phyloP scores from a whole-genome alignment of 1,139 yeast species.

The Yamadazyma spencermartinsiae region DNA sequence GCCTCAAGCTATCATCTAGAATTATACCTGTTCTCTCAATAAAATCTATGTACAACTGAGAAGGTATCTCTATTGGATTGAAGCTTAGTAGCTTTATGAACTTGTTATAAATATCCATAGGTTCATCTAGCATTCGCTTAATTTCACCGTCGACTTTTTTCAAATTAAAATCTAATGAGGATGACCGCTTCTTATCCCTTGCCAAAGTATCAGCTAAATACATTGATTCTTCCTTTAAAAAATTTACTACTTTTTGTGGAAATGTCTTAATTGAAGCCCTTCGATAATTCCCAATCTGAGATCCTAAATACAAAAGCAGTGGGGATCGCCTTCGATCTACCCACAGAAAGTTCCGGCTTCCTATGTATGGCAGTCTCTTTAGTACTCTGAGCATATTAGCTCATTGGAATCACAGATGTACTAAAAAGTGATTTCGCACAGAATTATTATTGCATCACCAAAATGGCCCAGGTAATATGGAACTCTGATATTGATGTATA shows the following conservation, averaged over 20 bases:
- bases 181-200: not conserved
- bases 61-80: constrained; percentile 35
- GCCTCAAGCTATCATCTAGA: constrained; percentile 22
- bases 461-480: constrained; percentile 51
- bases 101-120: constrained; percentile 32
- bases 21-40: constrained; percentile 19
- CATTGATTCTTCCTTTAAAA: constrained; percentile 19
- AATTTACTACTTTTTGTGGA: constrained; percentile 14
- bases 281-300: not conserved
- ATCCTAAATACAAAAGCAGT: not conserved
- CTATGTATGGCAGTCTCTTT: not conserved
- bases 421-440: constrained; percentile 5
- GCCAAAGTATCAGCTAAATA: constrained; percentile 14
- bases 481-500: constrained; percentile 50
- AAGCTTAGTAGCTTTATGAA: constrained; percentile 31
- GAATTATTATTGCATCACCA: constrained; percentile 2
- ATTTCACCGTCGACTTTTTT: constrained; percentile 8
- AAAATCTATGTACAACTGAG: constrained; percentile 27
- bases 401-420: constrained; percentile 6
- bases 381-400: constrained; percentile 10
- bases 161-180: not conserved
- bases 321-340: constrained; percentile 2
- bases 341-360: not conserved
- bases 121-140: constrained; percentile 13
- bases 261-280: constrained; percentile 6